Evolutionary conservation across 1,284 basidiomycete species (phyloP).

Genomic region (Boletellus dicymbophilus): DNA sequence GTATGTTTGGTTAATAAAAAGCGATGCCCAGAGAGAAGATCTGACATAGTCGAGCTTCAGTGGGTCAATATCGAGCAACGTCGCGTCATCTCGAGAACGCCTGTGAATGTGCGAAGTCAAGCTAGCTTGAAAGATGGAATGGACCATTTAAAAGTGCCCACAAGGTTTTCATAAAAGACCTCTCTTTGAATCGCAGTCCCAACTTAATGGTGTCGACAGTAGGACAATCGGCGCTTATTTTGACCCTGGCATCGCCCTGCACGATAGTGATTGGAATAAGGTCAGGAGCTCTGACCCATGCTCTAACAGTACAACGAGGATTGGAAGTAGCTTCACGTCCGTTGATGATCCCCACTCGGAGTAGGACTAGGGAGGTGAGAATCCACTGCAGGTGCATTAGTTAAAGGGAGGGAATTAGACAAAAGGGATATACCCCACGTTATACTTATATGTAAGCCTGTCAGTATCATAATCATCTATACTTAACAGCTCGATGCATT

Average conservation of each 20-base stretch:
- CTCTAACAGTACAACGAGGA: constrained; percentile 11
- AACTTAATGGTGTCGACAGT: constrained; percentile 5
- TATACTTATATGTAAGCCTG: too few relatives aligned
- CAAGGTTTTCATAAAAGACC: constrained; percentile 19
- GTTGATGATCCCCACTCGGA: too few relatives aligned
- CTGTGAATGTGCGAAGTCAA: not conserved
- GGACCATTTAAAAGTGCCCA: not conserved
- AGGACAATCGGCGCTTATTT: constrained; percentile 21
- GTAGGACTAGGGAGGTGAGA: too few relatives aligned
- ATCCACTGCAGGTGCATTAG: too few relatives aligned
- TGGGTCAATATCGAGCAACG: not conserved
- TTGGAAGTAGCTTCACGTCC: too few relatives aligned
- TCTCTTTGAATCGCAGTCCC: constrained; percentile 27
- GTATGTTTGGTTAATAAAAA: not conserved
- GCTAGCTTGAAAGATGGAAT: not conserved
- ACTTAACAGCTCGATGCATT: too few relatives aligned
- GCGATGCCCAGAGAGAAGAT: constrained; percentile 4
- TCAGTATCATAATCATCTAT: too few relatives aligned
- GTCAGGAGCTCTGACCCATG: constrained; percentile 25
- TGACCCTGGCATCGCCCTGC: constrained; percentile 18
- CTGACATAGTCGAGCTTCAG: not conserved
- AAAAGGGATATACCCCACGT: too few relatives aligned
- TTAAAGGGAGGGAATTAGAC: too few relatives aligned
- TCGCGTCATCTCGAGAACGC: constrained; percentile 8
- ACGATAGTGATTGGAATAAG: constrained; percentile 17